Conservation (phyloP, 1,139 yeast genomes). For the Pneumocystis murina region DNA sequence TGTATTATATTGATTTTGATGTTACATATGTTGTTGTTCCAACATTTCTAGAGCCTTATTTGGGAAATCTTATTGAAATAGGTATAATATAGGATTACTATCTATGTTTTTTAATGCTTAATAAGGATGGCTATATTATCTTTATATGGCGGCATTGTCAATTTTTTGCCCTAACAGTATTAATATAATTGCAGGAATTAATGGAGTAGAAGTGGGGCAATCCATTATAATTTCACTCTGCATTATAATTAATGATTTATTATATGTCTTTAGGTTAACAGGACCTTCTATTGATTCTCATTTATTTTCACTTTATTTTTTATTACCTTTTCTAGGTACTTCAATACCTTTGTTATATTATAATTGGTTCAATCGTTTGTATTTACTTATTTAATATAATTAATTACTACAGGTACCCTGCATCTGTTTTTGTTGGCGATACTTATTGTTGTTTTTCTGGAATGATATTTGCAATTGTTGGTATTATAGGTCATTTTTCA, state of each 20-base stretch:
- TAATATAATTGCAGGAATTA: constrained; percentile 87
- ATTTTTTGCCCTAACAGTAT: constrained; percentile 95
- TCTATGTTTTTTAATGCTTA: constrained; percentile 31
- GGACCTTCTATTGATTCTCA: constrained; percentile 71
- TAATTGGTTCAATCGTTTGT: constrained; percentile 37
- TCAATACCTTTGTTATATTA: constrained; percentile 58
- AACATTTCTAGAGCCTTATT: constrained; percentile 34
- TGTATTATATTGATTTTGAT: constrained; percentile 87
- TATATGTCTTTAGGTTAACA: constrained; percentile 41
- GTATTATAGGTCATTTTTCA: constrained; percentile 89
- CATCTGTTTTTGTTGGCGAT: constrained; percentile 89
- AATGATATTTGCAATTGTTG: constrained; percentile 95
- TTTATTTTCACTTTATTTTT: constrained; percentile 58
- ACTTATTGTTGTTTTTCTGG: constrained; percentile 97
- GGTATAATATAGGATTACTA: constrained; percentile 26
- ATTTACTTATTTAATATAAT: background rate
- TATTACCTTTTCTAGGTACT: constrained; percentile 79
- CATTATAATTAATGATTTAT: constrained; percentile 57
- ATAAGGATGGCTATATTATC: constrained; percentile 61
- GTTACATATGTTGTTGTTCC: constrained; percentile 86
- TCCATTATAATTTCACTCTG: constrained; percentile 61
- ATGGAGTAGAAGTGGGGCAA: constrained; percentile 94
- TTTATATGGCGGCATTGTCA: constrained; percentile 79
- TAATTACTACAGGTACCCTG: constrained; percentile 39
- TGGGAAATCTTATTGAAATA: constrained; percentile 17